Percentiles rank a stretch among this genome's conserved stretches.
phyloP scores from a whole-genome alignment of 1,139 yeast genomes.

The Scheffersomyces segobiensis region DNA sequence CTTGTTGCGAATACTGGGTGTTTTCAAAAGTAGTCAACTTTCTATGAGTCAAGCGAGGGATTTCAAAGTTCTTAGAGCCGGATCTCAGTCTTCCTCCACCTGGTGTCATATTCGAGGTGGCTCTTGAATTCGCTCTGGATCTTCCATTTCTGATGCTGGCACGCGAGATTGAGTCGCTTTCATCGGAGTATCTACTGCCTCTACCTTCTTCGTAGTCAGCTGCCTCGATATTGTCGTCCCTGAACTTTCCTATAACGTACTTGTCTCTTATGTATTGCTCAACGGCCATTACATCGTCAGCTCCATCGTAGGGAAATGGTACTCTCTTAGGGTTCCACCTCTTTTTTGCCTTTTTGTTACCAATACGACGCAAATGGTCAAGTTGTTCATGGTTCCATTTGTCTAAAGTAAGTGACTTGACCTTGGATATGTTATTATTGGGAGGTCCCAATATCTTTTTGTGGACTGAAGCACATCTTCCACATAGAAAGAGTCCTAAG shows the following conservation, averaged over 20 bases:
- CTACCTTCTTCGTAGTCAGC: slow-evolving; percentile 25
- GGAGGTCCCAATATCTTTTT: slow-evolving; percentile 65
- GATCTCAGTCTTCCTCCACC: slow-evolving; percentile 15
- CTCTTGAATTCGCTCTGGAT: slow-evolving; percentile 2
- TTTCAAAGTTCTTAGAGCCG: slow-evolving; percentile 10
- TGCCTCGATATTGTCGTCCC: slow-evolving; percentile 32
- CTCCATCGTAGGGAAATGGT: slow-evolving; percentile 73
- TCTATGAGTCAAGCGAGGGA: slow-evolving; percentile 44
- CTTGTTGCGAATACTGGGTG: slow-evolving; percentile 39
- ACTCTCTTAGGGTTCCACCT: slow-evolving; percentile 63
- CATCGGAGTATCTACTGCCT: slow-evolving; percentile 16
- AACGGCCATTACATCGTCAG: slow-evolving; percentile 47
- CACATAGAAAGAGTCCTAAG: slow-evolving; percentile 70
- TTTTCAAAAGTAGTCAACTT: slow-evolving; percentile 45
- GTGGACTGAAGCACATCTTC: slow-evolving; percentile 78
- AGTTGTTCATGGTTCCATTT: slow-evolving; percentile 68
- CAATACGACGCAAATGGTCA: slow-evolving; percentile 57
- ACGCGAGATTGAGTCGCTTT: slow-evolving; percentile 8
- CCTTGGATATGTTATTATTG: slow-evolving; percentile 52
- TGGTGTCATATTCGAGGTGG: slow-evolving; percentile 6
- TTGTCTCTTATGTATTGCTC: slow-evolving; percentile 56
- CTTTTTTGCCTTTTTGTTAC: slow-evolving; percentile 63
- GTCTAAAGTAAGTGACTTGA: slow-evolving; percentile 82
- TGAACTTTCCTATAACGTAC: slow-evolving; percentile 47
- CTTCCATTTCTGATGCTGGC: slow-evolving; percentile 2